A percentile compares a stretch with the other conserved stretches of the same genome.
phyloP scores from a whole-genome alignment of 176 grass and related monocot genomes.

The Musa itinerans region DNA sequence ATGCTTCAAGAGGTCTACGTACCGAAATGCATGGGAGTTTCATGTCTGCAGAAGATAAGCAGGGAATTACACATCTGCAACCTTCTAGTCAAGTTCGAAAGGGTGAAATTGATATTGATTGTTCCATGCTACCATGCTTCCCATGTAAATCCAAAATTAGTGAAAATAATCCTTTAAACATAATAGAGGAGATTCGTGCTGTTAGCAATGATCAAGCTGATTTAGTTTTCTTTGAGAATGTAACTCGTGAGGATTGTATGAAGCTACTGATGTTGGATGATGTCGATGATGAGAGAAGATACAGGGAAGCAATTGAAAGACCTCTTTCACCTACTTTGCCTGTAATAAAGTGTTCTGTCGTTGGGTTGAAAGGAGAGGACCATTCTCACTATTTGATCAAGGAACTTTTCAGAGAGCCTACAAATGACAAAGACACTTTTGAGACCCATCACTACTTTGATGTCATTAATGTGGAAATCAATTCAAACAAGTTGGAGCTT shows the following conservation, averaged over 20 bases:
- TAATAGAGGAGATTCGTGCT: neutral
- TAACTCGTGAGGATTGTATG: neutral
- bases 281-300: conserved; percentile 1
- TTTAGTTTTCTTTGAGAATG: neutral
- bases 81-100: neutral
- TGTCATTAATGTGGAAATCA: conserved; percentile 4
- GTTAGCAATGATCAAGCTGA: neutral
- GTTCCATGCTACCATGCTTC: neutral
- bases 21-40: neutral
- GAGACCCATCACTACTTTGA: neutral
- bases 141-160: neutral
- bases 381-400: neutral
- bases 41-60: neutral
- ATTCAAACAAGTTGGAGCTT: conserved; percentile 8
- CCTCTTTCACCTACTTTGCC: conserved; percentile 10
- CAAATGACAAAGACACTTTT: neutral
- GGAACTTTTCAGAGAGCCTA: neutral
- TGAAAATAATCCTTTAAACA: neutral
- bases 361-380: neutral
- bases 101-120: neutral
- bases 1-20: neutral
- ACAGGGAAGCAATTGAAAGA: conserved; percentile 14
- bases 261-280: conserved; percentile 7
- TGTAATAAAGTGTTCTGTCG: neutral
- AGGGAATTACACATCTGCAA: neutral